These are phyloP conservation scores for Aspergillus sp. DNA, from an alignment of 2,329 filamentous ascomycete genomes.

Conservation along the genomic window DNA sequence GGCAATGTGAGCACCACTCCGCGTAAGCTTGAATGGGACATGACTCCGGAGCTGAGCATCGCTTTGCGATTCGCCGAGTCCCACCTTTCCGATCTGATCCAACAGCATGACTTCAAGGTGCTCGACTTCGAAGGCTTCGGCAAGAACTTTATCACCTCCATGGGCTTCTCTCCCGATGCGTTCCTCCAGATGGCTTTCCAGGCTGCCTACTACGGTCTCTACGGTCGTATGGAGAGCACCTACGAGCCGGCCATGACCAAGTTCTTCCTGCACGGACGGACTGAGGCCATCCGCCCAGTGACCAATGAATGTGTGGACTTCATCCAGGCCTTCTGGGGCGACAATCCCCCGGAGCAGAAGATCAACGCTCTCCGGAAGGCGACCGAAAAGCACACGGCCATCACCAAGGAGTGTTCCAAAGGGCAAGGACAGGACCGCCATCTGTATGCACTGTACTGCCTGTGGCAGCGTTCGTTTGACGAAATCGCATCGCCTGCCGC, in stretches of 20 bases:
- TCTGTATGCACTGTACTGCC: constrained; percentile 84
- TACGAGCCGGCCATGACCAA: constrained; percentile 99
- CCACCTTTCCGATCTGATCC: constrained; percentile 83
- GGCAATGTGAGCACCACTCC: constrained; percentile 90
- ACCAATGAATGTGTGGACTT: constrained; percentile 80
- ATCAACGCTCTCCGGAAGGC: constrained; percentile 78
- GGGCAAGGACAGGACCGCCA: constrained; percentile 88
- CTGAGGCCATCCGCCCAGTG: constrained; percentile 84
- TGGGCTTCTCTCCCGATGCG: constrained; percentile 94
- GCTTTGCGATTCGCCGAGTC: constrained; percentile 94
- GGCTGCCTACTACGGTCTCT: constrained; percentile 93
- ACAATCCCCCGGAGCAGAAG: constrained; percentile 75
- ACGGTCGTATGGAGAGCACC: constrained; percentile 86
- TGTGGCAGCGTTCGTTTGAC: constrained; percentile 87
- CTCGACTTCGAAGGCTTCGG: constrained; percentile 85
- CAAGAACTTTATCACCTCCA: constrained; percentile 95
- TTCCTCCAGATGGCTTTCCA: constrained; percentile 99
- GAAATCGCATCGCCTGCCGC: constrained; percentile 52
- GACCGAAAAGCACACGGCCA: constrained; percentile 71
- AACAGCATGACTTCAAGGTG: constrained; percentile 92
- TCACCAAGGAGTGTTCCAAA: constrained; percentile 79
- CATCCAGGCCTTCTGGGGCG: constrained; percentile 89
- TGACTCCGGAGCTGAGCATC: constrained; percentile 83
- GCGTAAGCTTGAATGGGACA: constrained; percentile 96
- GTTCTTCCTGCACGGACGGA: constrained; percentile 82